phyloP scores from a whole-genome alignment of 1,284 basidiomycete genomes.

The Filobasidium uniguttulatum region DNA sequence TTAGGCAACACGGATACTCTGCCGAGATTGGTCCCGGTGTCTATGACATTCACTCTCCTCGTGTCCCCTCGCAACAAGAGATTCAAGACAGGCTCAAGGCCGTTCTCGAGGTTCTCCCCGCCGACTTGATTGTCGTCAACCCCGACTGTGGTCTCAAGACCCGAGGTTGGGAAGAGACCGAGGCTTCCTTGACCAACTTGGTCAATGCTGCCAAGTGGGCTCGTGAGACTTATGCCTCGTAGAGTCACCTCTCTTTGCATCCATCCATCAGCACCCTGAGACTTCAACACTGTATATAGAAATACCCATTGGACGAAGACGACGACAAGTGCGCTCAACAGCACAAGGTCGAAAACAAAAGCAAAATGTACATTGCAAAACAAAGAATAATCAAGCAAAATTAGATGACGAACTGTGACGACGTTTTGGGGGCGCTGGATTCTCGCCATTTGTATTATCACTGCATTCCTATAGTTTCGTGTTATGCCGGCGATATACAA shows the following conservation, averaged over 20 bases:
- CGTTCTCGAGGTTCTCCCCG: constrained; percentile 67
- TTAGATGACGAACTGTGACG: constrained; percentile 2
- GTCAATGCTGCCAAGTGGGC: constrained; percentile 85
- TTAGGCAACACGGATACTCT: constrained; percentile 90
- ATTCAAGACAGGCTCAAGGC: constrained; percentile 82
- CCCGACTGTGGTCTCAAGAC: constrained; percentile 74
- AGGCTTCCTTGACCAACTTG: constrained; percentile 71
- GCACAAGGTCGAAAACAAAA: background rate
- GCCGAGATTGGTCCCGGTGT: constrained; percentile 98
- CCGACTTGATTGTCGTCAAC: constrained; percentile 78
- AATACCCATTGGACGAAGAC: too few species aligned
- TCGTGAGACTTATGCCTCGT: constrained; percentile 63
- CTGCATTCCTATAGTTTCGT: too few species aligned
- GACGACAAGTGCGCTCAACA: constrained; percentile 1
- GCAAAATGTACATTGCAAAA: background rate
- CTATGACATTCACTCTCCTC: constrained; percentile 98
- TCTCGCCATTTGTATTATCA: constrained; percentile 1
- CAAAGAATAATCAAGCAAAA: background rate
- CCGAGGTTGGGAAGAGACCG: constrained; percentile 92
- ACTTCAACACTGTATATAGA: too few species aligned
- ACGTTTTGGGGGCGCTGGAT: background rate
- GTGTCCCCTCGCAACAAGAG: constrained; percentile 87
- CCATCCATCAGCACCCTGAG: too few species aligned
- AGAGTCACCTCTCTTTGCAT: too few species aligned
- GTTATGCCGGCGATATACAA: constrained; percentile 1